Evolutionary conservation across 805 yeast genomes (phyloP), one percentile per base, ranked within the genome.

Genomic region (Candida orba): DNA sequence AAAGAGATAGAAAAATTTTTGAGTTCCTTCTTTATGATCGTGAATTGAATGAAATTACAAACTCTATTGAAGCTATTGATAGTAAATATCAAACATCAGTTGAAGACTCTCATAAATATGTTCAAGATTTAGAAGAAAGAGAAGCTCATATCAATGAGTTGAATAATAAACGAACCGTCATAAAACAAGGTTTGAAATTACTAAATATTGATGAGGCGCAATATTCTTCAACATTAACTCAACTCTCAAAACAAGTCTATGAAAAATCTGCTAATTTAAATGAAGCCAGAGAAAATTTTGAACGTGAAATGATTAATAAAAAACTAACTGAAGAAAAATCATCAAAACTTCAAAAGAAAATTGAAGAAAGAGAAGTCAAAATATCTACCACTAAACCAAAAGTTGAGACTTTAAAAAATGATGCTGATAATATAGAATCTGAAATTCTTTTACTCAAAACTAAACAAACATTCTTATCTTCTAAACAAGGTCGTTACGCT

Each of bases 21-120:
- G 95, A 90, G 52, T 89, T 76, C 62, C 78, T 83, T 30, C 63
- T 90, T 9, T 79, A 79, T 56, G 93, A 84, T 56, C 73, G 91
- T 40, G 98, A 93, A 60, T 63, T 84, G 43, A 71, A 68, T 37
- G 81, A 78, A 34, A 65, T 87, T 23, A 76, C 74, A 25, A 71
- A 72, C 18, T 74, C 76, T 37, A 75, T 85, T 27, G 89, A 79
- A 42, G 65, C 61, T 14, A 65, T 84, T 36, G 91, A 84, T 40
- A 68, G 67, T 22, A 75, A 74, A 17, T 80, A 85, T 51, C 68
- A 71, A 22, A 62, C 65, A 9, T 63, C 75, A 5, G 61, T 80
- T 18, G 68, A 70, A 20, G 72, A 72, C n/a, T 75, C 84, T 1
- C 76, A 76, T 32, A 60, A 64, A 13, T 76, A 76, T 43, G 69